Conservation (phyloP, 768 basidiomycete genomes). For the Amanita phalloides region DNA sequence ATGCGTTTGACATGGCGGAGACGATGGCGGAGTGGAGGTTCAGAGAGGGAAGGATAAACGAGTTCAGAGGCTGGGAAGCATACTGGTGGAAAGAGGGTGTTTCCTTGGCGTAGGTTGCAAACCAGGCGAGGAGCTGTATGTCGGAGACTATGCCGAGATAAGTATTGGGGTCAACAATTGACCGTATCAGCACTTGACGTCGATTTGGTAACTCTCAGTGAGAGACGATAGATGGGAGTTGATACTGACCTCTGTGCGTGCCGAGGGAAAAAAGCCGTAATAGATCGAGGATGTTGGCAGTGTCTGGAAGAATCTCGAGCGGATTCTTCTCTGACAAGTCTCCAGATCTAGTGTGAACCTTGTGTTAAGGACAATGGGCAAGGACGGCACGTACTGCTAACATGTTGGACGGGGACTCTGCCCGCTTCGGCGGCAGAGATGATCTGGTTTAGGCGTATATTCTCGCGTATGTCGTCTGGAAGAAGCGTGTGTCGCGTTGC, state of each 20-base stretch:
- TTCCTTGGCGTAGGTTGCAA: constrained; percentile 40
- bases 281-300: constrained; percentile 53
- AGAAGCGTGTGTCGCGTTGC: constrained; percentile 65
- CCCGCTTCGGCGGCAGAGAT: constrained; percentile 67
- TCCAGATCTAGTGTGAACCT: constrained; percentile 16
- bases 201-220: not conserved
- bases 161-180: constrained; percentile 28
- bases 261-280: constrained; percentile 61
- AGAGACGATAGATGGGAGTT: not conserved
- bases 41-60: constrained; percentile 53
- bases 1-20: constrained; percentile 45
- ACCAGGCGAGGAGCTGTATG: constrained; percentile 59
- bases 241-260: constrained; percentile 50
- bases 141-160: constrained; percentile 73
- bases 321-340: constrained; percentile 85
- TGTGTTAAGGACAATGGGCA: not conserved
- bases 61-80: constrained; percentile 42
- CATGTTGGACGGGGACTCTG: constrained; percentile 61
- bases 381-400: constrained; percentile 49
- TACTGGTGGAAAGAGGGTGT: constrained; percentile 34
- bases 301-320: constrained; percentile 48
- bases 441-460: constrained; percentile 56
- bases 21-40: constrained; percentile 55
- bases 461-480: constrained; percentile 47
- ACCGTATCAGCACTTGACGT: constrained; percentile 42